phyloP scores from a whole-genome alignment of 1,284 basidiomycete genomes.

The Lignosus rhinocerotis region DNA sequence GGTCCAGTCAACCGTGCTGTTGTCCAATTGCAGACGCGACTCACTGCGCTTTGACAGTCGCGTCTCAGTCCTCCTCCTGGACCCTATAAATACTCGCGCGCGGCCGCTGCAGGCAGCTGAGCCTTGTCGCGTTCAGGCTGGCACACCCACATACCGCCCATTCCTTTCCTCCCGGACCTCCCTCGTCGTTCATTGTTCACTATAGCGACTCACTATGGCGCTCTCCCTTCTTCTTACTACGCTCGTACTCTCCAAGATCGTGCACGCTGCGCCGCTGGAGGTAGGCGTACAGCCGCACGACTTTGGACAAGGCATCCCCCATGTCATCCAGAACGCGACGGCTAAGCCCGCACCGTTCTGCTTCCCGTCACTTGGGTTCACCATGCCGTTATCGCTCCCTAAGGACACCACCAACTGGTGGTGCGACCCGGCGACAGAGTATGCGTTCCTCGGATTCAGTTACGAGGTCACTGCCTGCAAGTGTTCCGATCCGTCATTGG shows the following conservation, averaged over 20 bases:
- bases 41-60: background rate
- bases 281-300: constrained; percentile 16
- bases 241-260: constrained; percentile 13
- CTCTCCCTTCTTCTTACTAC: constrained; percentile 7
- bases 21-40: background rate
- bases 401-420: constrained; percentile 54
- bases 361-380: constrained; percentile 60
- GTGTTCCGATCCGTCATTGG: background rate
- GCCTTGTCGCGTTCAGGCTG: background rate
- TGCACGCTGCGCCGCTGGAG: constrained; percentile 13
- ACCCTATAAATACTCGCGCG: constrained; percentile 15
- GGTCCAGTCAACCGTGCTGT: background rate
- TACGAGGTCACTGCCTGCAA: constrained; percentile 57
- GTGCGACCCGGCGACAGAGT: constrained; percentile 62
- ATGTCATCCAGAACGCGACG: background rate
- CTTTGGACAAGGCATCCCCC: background rate
- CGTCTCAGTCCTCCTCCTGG: background rate
- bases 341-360: constrained; percentile 36
- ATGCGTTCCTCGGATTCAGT: constrained; percentile 73
- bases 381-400: constrained; percentile 53
- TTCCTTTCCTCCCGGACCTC: background rate
- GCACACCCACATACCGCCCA: background rate
- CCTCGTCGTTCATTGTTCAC: background rate
- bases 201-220: constrained; percentile 4
- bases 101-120: constrained; percentile 13